Evolutionary conservation across 163 green algal species (phyloP), one percentile per base, ranked within the genome.

Genomic region (Scenedesmus sp.): DNA sequence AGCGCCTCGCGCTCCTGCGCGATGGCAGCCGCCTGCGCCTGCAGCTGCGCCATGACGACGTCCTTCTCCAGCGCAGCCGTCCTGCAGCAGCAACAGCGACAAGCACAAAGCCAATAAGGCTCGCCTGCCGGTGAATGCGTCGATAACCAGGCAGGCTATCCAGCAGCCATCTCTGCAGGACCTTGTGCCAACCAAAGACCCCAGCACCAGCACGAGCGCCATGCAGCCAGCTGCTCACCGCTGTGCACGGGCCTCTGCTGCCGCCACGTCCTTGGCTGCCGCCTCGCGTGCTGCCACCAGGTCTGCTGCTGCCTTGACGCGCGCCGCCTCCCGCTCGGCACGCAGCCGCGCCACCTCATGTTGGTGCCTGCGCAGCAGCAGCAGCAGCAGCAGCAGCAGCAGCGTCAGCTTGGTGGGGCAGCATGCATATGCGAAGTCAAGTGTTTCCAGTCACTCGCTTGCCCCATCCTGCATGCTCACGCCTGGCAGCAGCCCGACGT

Each of bases 21-120:
- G 0, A 93, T 64, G 6, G 90, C 90, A 26, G 90, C 90, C 23
- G 57, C 16, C 90, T 93, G 90, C 55, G 90, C 90, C 26, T 87
- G 26, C 66, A 90, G 70, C 89, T 92, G 89, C 23, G 82, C 82
- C 20, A 73, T 20, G 9, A 88, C 52, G 54, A 92, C 59, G 52
- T 88, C 62, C 57, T 86, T 74, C 64, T 92, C 23, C 60, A 91
- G 82, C 20, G 20, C 82, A 66, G 73, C 73, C 79, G 56, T 70
- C 5, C 13, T 66, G 56, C 10, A 64, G 15, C 55, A 70, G 10
- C 77, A 84, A 34, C 77, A 84, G 46, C 77, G n/a, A 34, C n/a
- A 57, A 55, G 8, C n/a, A 55, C 74, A 57, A 9, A 4, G 9
- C 3, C 67, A 79, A n/a, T 55, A 54, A 55, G 6, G 2, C 66